Evolutionary conservation across 148 eudicot genomes (phyloP).

Genomic region (Cornus suecica): DNA sequence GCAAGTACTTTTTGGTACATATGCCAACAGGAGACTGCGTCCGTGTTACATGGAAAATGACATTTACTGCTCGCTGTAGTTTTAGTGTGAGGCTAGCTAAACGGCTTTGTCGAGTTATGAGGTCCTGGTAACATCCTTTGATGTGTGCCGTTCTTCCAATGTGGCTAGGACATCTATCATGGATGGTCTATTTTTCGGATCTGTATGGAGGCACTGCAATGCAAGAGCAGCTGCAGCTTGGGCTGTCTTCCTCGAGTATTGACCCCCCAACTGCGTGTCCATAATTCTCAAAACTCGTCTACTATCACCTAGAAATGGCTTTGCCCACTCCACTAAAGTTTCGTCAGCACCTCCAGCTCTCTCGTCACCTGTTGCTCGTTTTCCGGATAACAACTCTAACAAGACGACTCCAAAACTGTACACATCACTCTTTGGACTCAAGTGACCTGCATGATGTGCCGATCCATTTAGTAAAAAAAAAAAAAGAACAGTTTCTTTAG

Average conservation of each 20-base stretch:
- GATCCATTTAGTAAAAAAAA: background rate
- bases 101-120: background rate
- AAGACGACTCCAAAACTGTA: conserved; percentile 52
- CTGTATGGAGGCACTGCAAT: conserved; percentile 35
- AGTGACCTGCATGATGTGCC: conserved; percentile 28
- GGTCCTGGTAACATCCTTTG: conserved; percentile 20
- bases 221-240: conserved; percentile 41
- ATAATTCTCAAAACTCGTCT: conserved; percentile 43
- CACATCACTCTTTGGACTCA: conserved; percentile 48
- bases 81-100: background rate
- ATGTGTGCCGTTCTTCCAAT: conserved; percentile 29
- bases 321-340: conserved; percentile 50
- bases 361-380: conserved; percentile 34
- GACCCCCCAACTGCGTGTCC: conserved; percentile 55
- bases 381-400: conserved; percentile 44
- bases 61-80: background rate
- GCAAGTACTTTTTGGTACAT: too few species aligned
- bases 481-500: background rate
- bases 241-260: conserved; percentile 52
- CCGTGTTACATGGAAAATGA: background rate
- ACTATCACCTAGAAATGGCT: conserved; percentile 37
- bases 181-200: conserved; percentile 39
- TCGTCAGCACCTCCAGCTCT: conserved; percentile 26
- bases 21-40: too few species aligned
- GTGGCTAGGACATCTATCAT: conserved; percentile 34